Conservation (phyloP, 2,329 filamentous ascomycete species). For the Thielaviopsis cerberus region DNA sequence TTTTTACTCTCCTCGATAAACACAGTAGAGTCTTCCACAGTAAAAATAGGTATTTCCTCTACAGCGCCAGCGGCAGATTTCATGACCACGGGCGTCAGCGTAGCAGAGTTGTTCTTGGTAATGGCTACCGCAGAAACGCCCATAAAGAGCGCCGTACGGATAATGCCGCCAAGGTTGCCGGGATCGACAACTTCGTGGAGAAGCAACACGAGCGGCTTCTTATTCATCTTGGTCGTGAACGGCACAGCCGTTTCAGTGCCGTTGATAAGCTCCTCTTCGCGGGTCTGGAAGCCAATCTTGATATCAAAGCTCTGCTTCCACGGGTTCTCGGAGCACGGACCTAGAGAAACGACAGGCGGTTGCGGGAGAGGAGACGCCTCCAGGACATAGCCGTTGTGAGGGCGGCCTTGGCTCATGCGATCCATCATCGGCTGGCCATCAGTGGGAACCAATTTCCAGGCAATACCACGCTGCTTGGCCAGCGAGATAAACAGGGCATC, state of each 20-base stretch:
- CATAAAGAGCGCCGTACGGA: conserved; percentile 79
- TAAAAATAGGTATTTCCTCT: conserved; percentile 59
- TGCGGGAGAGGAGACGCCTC: conserved; percentile 72
- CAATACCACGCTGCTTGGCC: conserved; percentile 31
- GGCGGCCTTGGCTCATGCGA: conserved; percentile 63
- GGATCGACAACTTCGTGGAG: conserved; percentile 67
- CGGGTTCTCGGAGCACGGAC: conserved; percentile 26
- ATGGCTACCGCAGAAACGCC: conserved; percentile 70
- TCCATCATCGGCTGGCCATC: conserved; percentile 53
- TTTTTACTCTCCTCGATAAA: conserved; percentile 52
- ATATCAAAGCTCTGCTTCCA: conserved; percentile 36
- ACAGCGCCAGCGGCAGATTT: conserved; percentile 81
- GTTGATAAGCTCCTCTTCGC: conserved; percentile 58
- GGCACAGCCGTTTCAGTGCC: conserved; percentile 23
- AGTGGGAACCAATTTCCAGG: conserved; percentile 38
- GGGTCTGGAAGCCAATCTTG: conserved; percentile 45
- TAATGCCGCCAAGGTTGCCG: conserved; percentile 75
- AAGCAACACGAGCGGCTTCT: conserved; percentile 52
- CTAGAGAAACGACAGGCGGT: conserved; percentile 43
- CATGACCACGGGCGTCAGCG: conserved; percentile 56
- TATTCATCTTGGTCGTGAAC: conserved; percentile 15
- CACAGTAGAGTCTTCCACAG: conserved; percentile 42
- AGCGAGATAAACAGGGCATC: conserved; percentile 27
- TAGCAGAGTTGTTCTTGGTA: conserved; percentile 53
- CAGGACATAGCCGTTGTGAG: conserved; percentile 78